Base-by-base conservation (phyloP, 2,329 filamentous ascomycete genomes). In the Trichoderma sp. region DNA sequence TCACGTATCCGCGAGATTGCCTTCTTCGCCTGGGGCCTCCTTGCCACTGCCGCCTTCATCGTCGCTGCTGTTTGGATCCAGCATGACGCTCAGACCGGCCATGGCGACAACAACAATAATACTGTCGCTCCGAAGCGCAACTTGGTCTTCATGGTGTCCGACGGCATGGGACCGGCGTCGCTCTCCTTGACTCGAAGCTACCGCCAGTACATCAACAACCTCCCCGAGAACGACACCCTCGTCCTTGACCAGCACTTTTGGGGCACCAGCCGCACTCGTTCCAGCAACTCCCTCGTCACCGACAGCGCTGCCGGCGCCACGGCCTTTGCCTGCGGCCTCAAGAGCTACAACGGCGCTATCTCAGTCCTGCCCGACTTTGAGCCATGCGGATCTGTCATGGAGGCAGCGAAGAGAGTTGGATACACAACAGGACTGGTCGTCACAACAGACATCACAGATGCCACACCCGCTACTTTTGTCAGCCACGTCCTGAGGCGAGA, bases 331-430 rank as follows among this genome's bases (percentile, higher is more conserved):
- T 99, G 96, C 78, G 95, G 90, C 24, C 84, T 87, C 79, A 99
- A 99, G 88, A 97, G 92, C 81, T 99, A 99, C 84, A 99, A 99
- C 79, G 94, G 94, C 62, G 96, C 96, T 76, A 98, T 99, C 76
- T 93, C 94, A 11, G 92, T 97, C 69, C 86, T 97, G 18, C 95
- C 95, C 0, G 91, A 97, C 81, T 90, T 92, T 76, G 89, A 90
- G 34, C 94, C 96, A 5, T 99, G 96, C 81, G 96, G 95, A 8
- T 97, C 95, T 21, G 94, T 91, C 4, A 88, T 99, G 68, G 96
- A 99, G 84, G 96, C 96, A 4, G 96, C 96, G 47, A 97, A 98
- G 83, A 89, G 90, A 76, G 92, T 93, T 9, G 96, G 96, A 15
- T 98, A 98, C 80, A 91, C 90, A 82, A 99, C 96, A 3, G 96